Percentiles rank a stretch among this genome's conserved stretches.
phyloP scores from a whole-genome alignment of 805 yeast genomes.

The Clavispora vitiphila region DNA sequence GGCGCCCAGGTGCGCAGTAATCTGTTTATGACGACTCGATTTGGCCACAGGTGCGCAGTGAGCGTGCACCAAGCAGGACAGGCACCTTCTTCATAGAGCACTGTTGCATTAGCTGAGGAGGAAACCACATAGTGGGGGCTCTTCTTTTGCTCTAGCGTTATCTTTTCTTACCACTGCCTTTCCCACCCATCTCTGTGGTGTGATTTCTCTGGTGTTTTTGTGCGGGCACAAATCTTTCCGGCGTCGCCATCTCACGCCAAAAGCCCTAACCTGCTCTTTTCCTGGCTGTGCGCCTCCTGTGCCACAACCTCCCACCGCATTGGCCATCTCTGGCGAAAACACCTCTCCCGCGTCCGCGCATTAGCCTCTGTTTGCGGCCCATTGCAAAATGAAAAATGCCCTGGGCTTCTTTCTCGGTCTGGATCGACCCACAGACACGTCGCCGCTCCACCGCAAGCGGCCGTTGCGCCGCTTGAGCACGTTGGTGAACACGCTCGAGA shows the following conservation, averaged over 20 bases:
- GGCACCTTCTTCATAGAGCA: background rate
- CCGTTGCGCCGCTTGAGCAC: constrained; percentile 13
- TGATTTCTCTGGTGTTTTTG: background rate
- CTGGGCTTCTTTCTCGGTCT: background rate
- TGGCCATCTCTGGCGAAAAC: no score
- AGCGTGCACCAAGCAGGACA: background rate
- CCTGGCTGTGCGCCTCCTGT: background rate
- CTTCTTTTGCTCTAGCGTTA: no score
- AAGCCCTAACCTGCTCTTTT: background rate
- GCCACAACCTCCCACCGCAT: background rate
- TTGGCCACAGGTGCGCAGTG: background rate
- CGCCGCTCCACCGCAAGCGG: constrained; percentile 2
- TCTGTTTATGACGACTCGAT: background rate
- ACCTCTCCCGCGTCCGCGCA: no score
- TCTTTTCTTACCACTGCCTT: background rate
- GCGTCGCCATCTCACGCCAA: background rate
- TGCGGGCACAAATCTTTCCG: background rate
- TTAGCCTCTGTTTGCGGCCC: background rate
- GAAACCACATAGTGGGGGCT: no score
- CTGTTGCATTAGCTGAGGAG: no score
- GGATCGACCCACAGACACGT: constrained; percentile 1
- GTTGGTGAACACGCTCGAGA: constrained; percentile 14
- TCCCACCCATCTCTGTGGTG: background rate
- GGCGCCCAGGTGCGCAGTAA: background rate
- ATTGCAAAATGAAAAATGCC: background rate